Conservation (phyloP, 768 basidiomycete genomes). For the Pholiota conissans region DNA sequence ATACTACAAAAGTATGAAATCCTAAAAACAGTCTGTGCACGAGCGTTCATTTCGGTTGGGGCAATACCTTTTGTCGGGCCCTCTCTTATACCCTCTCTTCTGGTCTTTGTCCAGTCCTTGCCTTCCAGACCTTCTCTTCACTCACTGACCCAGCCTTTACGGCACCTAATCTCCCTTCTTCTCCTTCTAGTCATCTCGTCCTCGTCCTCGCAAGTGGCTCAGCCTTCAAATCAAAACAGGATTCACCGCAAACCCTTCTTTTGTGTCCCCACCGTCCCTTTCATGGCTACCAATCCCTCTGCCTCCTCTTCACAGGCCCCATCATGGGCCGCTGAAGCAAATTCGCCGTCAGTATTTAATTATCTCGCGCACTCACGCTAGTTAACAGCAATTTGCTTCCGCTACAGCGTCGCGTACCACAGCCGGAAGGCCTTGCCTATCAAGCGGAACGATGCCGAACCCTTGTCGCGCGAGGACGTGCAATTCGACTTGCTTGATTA, state of each 20-base stretch:
- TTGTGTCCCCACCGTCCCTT: conserved; percentile 35
- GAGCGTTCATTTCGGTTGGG: background rate
- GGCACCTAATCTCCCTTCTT: background rate
- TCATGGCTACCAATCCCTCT: conserved; percentile 49
- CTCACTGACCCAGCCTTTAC: conserved; percentile 8
- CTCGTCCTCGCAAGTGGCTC: background rate
- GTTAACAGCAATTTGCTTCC: conserved; percentile 13
- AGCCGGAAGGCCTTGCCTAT: conserved; percentile 75
- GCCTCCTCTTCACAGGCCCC: conserved; percentile 30
- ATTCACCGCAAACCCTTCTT: conserved; percentile 1
- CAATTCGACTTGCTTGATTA: conserved; percentile 82
- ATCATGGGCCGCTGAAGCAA: conserved; percentile 48
- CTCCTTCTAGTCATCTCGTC: conserved; percentile 8
- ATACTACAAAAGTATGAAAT: background rate
- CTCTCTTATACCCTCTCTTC: background rate
- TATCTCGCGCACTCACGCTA: conserved; percentile 6
- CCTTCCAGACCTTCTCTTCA: conserved; percentile 6
- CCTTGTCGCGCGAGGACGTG: conserved; percentile 79
- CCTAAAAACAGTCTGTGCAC: background rate
- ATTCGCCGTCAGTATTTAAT: conserved; percentile 48
- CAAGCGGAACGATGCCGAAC: conserved; percentile 81
- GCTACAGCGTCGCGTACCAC: conserved; percentile 53
- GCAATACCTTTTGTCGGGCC: background rate
- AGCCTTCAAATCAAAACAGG: background rate
- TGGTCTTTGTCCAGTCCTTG: background rate